A percentile compares a stretch with the other conserved stretches of the same genome.
These are phyloP conservation scores for Peronospora tabacina DNA, from an alignment of 352 stramenopile species.

Conservation along the genomic window DNA sequence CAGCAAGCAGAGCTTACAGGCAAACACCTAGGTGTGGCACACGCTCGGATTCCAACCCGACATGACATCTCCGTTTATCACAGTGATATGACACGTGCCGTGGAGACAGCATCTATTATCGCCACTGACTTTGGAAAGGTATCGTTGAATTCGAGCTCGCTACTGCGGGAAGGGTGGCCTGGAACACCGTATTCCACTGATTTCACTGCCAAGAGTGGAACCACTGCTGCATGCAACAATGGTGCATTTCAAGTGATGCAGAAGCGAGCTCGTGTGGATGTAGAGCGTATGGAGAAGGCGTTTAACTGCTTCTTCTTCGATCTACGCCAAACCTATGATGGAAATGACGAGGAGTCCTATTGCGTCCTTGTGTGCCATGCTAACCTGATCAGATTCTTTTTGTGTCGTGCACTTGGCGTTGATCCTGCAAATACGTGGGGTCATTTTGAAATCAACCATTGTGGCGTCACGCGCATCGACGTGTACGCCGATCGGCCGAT, in stretches of 20 bases:
- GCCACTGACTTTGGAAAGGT: conserved; percentile 41
- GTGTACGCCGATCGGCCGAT: conserved; percentile 54
- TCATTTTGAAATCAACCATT: conserved; percentile 84
- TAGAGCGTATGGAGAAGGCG: conserved; percentile 54
- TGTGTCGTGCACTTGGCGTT: conserved; percentile 66
- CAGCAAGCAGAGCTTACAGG: conserved; percentile 66
- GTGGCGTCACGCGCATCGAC: conserved; percentile 69
- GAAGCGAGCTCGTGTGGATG: conserved; percentile 38
- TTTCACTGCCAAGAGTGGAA: conserved; percentile 10
- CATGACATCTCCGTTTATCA: conserved; percentile 57
- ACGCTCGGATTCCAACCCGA: conserved; percentile 44
- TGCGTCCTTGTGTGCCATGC: conserved; percentile 77
- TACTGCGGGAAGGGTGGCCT: conserved; percentile 75
- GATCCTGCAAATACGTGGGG: conserved; percentile 53
- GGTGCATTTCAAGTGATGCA: conserved; percentile 15
- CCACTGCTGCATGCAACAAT: conserved; percentile 17
- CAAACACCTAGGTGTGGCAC: conserved; percentile 53
- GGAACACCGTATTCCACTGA: conserved; percentile 49
- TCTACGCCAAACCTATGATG: conserved; percentile 18
- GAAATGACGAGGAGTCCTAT: conserved; percentile 46
- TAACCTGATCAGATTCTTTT: conserved; percentile 78
- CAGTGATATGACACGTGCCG: conserved; percentile 66
- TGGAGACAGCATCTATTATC: conserved; percentile 66
- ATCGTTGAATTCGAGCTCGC: conserved; percentile 28
- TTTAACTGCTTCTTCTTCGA: conserved; percentile 44